Percentiles rank a stretch among this genome's conserved stretches.
Conservation (phyloP, 1,139 yeast genomes). For the Suzukiozyma palmioleophila region DNA sequence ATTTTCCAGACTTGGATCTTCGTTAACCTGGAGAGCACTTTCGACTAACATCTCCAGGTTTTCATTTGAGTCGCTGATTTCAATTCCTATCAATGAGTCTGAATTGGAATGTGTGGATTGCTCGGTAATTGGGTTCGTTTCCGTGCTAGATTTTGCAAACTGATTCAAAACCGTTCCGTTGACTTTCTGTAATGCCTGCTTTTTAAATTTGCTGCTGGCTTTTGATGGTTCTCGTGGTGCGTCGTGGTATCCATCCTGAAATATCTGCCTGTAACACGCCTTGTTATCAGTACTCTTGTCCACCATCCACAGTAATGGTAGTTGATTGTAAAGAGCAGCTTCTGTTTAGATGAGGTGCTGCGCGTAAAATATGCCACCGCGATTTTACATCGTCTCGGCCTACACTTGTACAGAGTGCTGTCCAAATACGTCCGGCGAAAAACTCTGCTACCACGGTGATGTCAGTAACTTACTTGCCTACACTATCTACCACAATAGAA, state of each 20-base stretch:
- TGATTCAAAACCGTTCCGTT: not conserved
- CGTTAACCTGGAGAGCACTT: not conserved
- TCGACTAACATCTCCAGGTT: not conserved
- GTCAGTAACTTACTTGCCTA: too few relatives aligned
- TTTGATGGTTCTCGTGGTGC: not conserved
- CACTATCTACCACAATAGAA: too few relatives aligned
- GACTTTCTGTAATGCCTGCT: not conserved
- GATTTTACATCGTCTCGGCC: too few relatives aligned
- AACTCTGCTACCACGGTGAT: too few relatives aligned
- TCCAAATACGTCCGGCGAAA: too few relatives aligned
- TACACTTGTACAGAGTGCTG: too few relatives aligned
- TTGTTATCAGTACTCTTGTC: not conserved
- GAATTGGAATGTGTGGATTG: not conserved
- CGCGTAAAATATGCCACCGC: too few relatives aligned
- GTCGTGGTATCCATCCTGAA: slow-evolving; percentile 1
- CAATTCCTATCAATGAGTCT: not conserved
- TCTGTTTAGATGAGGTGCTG: too few relatives aligned
- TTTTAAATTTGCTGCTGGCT: too few relatives aligned
- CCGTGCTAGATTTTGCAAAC: not conserved
- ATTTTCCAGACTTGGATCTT: not conserved
- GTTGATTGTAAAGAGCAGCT: too few relatives aligned
- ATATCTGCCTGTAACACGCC: slow-evolving; percentile 1
- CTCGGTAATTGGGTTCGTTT: not conserved
- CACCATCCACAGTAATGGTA: not conserved
- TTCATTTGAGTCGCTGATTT: not conserved